Conservation (phyloP, 1,284 basidiomycete species). For the Leccinum huronense region DNA sequence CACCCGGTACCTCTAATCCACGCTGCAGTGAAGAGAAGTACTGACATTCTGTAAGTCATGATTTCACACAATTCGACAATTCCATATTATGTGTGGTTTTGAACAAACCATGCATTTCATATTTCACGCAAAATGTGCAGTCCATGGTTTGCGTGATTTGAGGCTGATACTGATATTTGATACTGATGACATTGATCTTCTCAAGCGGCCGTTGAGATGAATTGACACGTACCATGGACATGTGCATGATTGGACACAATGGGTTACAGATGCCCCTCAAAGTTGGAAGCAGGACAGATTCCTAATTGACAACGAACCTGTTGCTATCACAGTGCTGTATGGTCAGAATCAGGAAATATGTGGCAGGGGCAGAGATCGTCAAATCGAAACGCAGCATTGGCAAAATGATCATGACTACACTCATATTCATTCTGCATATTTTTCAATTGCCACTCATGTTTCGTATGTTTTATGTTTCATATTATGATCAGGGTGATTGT, state of each 20-base stretch:
- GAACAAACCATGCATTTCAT: too few relatives aligned
- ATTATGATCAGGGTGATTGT: too few relatives aligned
- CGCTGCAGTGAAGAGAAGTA: neutral
- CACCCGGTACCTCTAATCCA: neutral
- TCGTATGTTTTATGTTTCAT: neutral
- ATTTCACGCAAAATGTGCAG: too few relatives aligned
- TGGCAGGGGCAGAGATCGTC: neutral
- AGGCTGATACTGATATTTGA: too few relatives aligned
- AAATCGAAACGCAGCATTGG: neutral
- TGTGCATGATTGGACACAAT: neutral
- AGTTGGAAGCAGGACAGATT: neutral
- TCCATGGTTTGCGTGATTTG: too few relatives aligned
- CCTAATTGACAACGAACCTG: neutral
- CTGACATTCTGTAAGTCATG: neutral
- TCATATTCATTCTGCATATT: neutral
- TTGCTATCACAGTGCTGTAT: neutral
- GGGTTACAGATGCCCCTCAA: neutral
- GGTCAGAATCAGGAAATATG: neutral
- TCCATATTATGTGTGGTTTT: neutral
- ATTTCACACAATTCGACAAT: neutral
- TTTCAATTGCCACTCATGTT: neutral
- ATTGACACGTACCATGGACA: neutral
- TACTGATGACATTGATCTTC: too few relatives aligned
- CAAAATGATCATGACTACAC: neutral
- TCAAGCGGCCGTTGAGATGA: too few relatives aligned